phyloP scores from a whole-genome alignment of 768 basidiomycete species.

The Exidia glandulosa region DNA sequence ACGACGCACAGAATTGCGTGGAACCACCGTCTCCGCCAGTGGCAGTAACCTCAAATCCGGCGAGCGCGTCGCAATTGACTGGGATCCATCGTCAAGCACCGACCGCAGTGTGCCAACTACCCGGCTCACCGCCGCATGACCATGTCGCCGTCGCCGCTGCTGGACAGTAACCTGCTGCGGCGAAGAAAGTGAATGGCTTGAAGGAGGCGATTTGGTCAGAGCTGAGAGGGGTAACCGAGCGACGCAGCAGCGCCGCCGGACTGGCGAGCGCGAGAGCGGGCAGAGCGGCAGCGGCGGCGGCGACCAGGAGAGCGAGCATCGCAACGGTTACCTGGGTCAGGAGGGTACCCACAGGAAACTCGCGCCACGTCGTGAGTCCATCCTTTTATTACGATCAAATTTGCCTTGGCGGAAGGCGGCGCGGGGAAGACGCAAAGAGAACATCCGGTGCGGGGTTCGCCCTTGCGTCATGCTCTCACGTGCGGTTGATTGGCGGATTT shows the following conservation, averaged over 20 bases:
- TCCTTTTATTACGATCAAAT: no score
- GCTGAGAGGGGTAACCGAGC: background rate
- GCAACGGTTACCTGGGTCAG: no score
- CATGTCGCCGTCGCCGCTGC: background rate
- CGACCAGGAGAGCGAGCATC: no score
- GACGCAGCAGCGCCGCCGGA: background rate
- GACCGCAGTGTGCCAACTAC: background rate
- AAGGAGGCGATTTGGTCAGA: background rate
- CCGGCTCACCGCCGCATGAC: background rate
- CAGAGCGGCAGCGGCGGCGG: no score
- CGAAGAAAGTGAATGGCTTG: background rate
- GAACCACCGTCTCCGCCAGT: slow-evolving; percentile 35
- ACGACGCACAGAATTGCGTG: slow-evolving; percentile 31
- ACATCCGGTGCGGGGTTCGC: no score
- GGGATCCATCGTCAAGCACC: background rate
- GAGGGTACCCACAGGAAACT: no score
- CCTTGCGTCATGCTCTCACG: no score
- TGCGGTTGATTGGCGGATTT: no score
- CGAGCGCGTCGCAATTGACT: slow-evolving; percentile 38
- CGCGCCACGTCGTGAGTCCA: no score
- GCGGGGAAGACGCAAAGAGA: no score
- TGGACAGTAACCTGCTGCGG: background rate
- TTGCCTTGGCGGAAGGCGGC: no score
- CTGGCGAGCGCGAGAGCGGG: background rate
- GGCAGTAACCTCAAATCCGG: slow-evolving; percentile 34